Evolutionary conservation across 108 stramenopile genomes (phyloP), one percentile per base, ranked within the genome.

Genomic region (Mayamaea pseudoterrestris): DNA sequence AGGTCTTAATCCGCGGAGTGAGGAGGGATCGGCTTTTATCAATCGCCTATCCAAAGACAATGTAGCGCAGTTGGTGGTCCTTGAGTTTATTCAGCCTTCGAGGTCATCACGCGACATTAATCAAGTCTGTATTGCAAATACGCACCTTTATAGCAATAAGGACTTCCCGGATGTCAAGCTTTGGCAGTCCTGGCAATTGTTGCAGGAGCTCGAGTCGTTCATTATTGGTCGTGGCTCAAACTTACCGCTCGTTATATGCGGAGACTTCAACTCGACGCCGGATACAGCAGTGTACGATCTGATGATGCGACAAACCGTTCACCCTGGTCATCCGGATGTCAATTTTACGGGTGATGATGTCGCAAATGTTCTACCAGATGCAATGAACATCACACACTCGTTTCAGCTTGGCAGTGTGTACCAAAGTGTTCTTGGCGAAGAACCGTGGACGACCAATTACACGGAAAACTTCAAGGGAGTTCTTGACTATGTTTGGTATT

Each of bases 211-310:
- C 50, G 93, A 95, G 56, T 79, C 85, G 21, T 95, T 93, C 47
- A 73, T 76, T 30, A 60, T 87, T 66, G 76, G 74, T 48, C 70
- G 89, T 35, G 78, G 80, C 3, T 50, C 66, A 9, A 83, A 74
- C 36, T 66, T 93, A 40, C 93, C 97, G 16, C 68, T 96, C 23
- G 76, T 98, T 59, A 82, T 96, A 25, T 96, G 94, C 78, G 98
- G 98, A 30, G 98, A 99, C 58, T 93, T 99, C 64, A 99, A 99
- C 71, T 90, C 87, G 27, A 91, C 90, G 24, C 94, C 96, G n/a
- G 84, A 93, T 55, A 85, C 85, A 24, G 90, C 94, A 21, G 98
- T 99, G 29, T 94, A 96, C 62, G 92, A 95, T 61, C 69, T 95
- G 36, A 61, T 99, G 56, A 72, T 80, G 22, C 66, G 80, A 17